phyloP scores from a whole-genome alignment of 305 asterid genomes.

The Solanum hybrid region DNA sequence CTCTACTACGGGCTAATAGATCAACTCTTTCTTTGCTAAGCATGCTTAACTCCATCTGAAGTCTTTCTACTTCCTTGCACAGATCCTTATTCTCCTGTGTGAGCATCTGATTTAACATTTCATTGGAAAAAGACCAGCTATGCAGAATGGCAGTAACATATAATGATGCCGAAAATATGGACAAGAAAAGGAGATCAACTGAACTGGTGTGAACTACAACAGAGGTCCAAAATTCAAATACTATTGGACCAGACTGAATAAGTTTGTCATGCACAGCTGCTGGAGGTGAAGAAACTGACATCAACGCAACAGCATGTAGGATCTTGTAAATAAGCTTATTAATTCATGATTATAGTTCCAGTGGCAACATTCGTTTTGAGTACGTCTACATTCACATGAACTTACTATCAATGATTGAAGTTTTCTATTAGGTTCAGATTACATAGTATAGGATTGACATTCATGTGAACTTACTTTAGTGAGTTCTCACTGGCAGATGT shows the following conservation, averaged over 20 bases:
- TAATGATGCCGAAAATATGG: background rate
- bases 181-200: background rate
- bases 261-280: background rate
- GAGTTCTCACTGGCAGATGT: background rate
- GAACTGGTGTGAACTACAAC: background rate
- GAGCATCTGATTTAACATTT: conserved; percentile 22
- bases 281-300: background rate
- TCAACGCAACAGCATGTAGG: background rate
- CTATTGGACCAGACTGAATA: background rate
- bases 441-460: background rate
- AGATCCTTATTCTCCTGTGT: conserved; percentile 17
- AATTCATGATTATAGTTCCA: background rate
- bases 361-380: background rate
- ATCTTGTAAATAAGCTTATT: background rate
- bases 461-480: background rate
- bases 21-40: conserved; percentile 43
- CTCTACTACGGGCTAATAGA: conserved; percentile 29
- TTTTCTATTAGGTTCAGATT: background rate
- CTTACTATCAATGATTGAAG: background rate
- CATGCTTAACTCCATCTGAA: conserved; percentile 39
- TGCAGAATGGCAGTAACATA: conserved; percentile 7
- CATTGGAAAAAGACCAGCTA: conserved; percentile 13
- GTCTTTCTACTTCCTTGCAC: conserved; percentile 37
- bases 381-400: background rate
- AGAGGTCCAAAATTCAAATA: background rate